Conservation (phyloP, 2,329 filamentous ascomycete genomes). For the Trichoderma sp. region DNA sequence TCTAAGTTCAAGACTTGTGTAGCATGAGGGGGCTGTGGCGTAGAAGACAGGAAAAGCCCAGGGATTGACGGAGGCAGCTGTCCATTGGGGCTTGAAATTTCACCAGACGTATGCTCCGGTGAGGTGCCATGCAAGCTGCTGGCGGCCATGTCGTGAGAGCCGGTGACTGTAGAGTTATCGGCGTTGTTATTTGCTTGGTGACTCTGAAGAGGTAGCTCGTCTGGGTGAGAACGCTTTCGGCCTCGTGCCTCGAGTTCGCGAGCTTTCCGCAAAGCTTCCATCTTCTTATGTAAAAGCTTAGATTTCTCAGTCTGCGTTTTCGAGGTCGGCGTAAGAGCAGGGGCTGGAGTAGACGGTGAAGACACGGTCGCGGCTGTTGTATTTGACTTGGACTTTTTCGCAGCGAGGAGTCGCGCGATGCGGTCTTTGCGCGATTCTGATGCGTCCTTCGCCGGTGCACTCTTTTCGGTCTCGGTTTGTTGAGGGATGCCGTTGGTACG, state of each 20-base stretch:
- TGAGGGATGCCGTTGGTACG: background rate
- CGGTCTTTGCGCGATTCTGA: slow-evolving; percentile 73
- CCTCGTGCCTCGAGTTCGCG: slow-evolving; percentile 54
- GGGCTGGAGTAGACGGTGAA: slow-evolving; percentile 11
- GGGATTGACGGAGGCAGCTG: slow-evolving; percentile 40
- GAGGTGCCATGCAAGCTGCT: background rate
- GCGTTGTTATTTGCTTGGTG: background rate
- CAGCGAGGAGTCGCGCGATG: slow-evolving; percentile 75
- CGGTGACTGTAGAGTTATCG: background rate
- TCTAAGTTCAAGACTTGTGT: slow-evolving; percentile 40
- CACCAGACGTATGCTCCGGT: background rate
- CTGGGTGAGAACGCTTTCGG: slow-evolving; percentile 35
- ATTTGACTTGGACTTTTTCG: slow-evolving; percentile 62
- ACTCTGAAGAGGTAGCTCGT: slow-evolving; percentile 17
- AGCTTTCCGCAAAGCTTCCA: slow-evolving; percentile 71
- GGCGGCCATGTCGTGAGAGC: background rate
- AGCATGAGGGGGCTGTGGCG: slow-evolving; percentile 34
- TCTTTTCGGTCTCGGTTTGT: background rate
- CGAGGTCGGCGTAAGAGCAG: slow-evolving; percentile 18
- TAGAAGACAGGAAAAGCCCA: slow-evolving; percentile 43
- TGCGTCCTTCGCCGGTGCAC: slow-evolving; percentile 35
- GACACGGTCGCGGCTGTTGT: slow-evolving; percentile 30
- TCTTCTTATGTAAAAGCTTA: slow-evolving; percentile 72
- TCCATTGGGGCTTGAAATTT: slow-evolving; percentile 16
- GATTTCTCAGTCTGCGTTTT: slow-evolving; percentile 67